Base-by-base conservation (phyloP, 768 basidiomycete genomes). In the Antrodiella citrinella region DNA sequence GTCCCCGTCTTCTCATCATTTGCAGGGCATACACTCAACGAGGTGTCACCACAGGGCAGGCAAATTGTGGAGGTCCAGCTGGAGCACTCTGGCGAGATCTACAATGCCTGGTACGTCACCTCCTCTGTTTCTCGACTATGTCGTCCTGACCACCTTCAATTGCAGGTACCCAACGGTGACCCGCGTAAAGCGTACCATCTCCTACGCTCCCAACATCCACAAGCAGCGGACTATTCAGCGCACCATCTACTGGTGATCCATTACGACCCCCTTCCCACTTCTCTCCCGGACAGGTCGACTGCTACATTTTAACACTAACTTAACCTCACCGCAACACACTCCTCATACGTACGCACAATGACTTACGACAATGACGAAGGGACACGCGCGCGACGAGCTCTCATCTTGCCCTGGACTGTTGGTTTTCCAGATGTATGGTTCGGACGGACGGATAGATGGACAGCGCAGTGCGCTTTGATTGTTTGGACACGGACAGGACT, bases 61-160 rank as follows among this genome's bases (percentile, higher is more conserved):
- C 85, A 87, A 69, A 75, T 91, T 57, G 69, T 92, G 54, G 85
- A 90, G 62, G 84, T 92, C 24, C 88, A 86, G 62, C 77, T 92
- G 51, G 86, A 90, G 51, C 30, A 35, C 15, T 68, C 75, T 13
- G 71, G 73, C 23, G 80, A 85, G 49, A 60, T 87, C 49, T 85
- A 82, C 75, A 69, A 83, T 49, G 81, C 84, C 41, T 85, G 80
- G 82, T 83, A 49, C 47, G 62, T 57, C 18, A 22, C 21, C 46
- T n/a, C 23, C 9, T 41, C 43, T 23, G 4, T 49, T 26, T 35
- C 4, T 50, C 15, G 43, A 41, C 45, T 30, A 30, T 3, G n/a
- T 19, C 26, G 0, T 13, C 15, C 30, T 35, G 30, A 35, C 15
- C 30, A 15, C 15, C 30, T 7, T 35, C 30, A 7, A 7, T 35